A percentile compares a stretch with the other conserved stretches of the same genome.
These are phyloP conservation scores for Penicillium sp. DNA, from an alignment of 2,329 filamentous ascomycete species.

Conservation along the genomic window DNA sequence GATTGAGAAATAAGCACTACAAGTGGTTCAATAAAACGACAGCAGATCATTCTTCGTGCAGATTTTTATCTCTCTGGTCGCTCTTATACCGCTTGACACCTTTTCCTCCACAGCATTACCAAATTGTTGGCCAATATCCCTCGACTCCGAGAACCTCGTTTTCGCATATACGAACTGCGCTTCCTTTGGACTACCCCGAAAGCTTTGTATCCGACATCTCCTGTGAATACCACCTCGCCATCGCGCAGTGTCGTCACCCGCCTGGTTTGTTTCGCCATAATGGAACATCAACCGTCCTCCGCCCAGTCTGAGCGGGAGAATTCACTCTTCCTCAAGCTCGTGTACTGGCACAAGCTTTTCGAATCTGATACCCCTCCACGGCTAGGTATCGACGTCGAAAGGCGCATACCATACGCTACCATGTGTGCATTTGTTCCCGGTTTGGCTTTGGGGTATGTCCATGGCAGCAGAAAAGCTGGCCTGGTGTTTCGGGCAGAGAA, in stretches of 20 bases:
- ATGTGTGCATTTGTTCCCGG: constrained; percentile 66
- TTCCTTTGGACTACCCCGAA: neutral
- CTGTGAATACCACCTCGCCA: neutral
- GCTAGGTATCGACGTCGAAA: constrained; percentile 62
- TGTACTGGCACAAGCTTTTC: constrained; percentile 40
- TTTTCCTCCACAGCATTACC: neutral
- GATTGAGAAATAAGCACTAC: neutral
- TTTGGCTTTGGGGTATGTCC: constrained; percentile 66
- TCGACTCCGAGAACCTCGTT: neutral
- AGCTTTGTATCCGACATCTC: neutral
- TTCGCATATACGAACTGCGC: neutral
- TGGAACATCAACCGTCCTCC: constrained; percentile 13
- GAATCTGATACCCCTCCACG: constrained; percentile 41
- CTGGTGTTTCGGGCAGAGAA: constrained; percentile 93
- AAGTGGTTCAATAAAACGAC: neutral
- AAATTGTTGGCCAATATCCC: neutral
- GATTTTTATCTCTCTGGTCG: rapidly evolving
- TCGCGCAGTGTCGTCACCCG: neutral
- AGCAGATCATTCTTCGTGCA: neutral
- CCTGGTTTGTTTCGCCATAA: neutral
- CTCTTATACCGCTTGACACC: neutral
- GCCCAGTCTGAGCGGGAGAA: constrained; percentile 18
- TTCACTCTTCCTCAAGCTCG: constrained; percentile 27
- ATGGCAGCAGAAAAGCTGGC: constrained; percentile 71
- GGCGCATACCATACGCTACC: constrained; percentile 66